A percentile compares a stretch with the other conserved stretches of the same genome.
phyloP scores from a whole-genome alignment of 129 eudicot genomes.

The Flaveria brownii region DNA sequence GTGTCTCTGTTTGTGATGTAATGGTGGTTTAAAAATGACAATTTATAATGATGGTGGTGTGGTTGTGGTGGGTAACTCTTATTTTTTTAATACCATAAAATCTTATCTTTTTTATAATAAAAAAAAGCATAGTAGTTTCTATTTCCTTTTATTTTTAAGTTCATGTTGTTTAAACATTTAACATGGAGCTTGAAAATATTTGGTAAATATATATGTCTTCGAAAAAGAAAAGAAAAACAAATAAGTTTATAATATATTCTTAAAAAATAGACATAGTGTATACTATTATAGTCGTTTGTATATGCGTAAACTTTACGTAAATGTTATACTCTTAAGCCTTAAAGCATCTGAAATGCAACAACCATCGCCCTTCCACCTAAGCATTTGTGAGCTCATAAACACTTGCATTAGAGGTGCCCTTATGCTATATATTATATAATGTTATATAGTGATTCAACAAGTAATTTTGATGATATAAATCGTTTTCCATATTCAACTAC shows the following conservation, averaged over 20 bases:
- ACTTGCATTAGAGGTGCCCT: background rate
- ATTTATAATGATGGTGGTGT: constrained; percentile 41
- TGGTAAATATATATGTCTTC: background rate
- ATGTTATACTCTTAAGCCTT: no score
- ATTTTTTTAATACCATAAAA: background rate
- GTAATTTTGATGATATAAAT: no score
- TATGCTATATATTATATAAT: no score
- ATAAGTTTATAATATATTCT: background rate
- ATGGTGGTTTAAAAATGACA: constrained; percentile 31
- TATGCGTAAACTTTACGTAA: no score
- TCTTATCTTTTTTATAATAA: background rate
- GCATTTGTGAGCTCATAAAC: no score
- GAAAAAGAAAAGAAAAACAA: background rate
- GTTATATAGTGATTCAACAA: no score
- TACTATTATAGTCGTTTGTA: no score
- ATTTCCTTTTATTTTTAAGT: background rate
- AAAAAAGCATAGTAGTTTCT: background rate
- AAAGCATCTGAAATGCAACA: no score
- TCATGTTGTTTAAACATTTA: background rate
- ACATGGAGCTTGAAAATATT: background rate
- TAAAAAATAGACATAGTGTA: no score
- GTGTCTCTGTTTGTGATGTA: constrained; percentile 38
- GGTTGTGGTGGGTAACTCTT: constrained; percentile 37
- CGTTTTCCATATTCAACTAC: no score
- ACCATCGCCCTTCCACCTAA: no score